Evolutionary conservation across 2,329 filamentous ascomycete genomes (phyloP), one percentile per base, ranked within the genome.

Genomic region (Dothistroma septosporum): DNA sequence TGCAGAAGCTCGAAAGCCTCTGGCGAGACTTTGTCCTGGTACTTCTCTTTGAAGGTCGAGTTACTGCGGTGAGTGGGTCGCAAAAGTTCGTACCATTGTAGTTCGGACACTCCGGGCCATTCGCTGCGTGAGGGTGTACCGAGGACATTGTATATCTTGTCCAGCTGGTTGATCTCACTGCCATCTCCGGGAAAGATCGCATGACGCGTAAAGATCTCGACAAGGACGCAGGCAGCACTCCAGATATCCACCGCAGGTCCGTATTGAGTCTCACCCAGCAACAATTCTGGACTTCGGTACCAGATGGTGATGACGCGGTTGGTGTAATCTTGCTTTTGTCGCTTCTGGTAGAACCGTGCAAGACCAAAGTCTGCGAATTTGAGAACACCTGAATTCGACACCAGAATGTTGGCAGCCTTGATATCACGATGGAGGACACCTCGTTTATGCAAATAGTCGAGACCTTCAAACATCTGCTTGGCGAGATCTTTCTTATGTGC

Each of bases 231-330:
- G 1, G 93, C 94, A 1, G 94, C 94, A 71, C 92, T 96, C 94
- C 94, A 99, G 37, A 99, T 89, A 72, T 97, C 92, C 14, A 96
- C 91, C 1, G 90, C 90, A 0, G 91, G 90, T 4, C 90, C 91
- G 72, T 97, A 97, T 69, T 90, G 86, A 5, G 92, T 96, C 75
- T 96, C 92, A 7, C 92, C 92, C 0, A 96, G 83, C 0, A 96
- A 80, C n/a, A 97, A 82, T 74, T 97, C 92, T 0, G 92, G 92
- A 0, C 91, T 90, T 4, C 92, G 86, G 74, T 97, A 97, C 95
- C 95, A 99, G 66, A 99, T 97, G 1, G 94, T 99, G 73, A 99
- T 96, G 69, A 99, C 95, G 37, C 94, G 89, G 73, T 99, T 99
- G 1, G 94, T 99, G 75, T 99, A 99, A 74, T 99, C 93, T 52